Evolutionary conservation across 2,329 filamentous ascomycete genomes (phyloP).

Genomic region (Lachnum nothofagi): DNA sequence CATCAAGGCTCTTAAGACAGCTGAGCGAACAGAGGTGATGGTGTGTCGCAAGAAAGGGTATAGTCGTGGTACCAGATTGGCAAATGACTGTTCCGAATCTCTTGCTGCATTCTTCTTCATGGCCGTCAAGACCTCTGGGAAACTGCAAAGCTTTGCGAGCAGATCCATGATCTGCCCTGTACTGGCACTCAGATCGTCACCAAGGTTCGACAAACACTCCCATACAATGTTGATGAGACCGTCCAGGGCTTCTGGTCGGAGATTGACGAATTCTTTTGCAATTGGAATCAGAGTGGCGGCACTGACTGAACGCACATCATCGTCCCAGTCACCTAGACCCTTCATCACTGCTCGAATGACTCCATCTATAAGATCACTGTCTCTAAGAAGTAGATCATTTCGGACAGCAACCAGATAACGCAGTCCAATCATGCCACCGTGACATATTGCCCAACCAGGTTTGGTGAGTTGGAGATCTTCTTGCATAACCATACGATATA

Average conservation of each 20-base stretch:
- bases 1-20: slow-evolving; percentile 84
- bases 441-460: slow-evolving; percentile 88
- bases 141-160: slow-evolving; percentile 89
- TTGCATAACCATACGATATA: slow-evolving; percentile 90
- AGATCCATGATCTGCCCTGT: slow-evolving; percentile 99
- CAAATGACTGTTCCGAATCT: slow-evolving; percentile 84
- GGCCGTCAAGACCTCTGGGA: slow-evolving; percentile 82
- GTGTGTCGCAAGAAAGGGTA: slow-evolving; percentile 97
- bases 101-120: slow-evolving; percentile 87
- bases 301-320: slow-evolving; percentile 94
- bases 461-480: slow-evolving; percentile 68
- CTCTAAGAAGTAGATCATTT: slow-evolving; percentile 81
- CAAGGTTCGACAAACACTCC: slow-evolving; percentile 94
- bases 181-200: slow-evolving; percentile 93
- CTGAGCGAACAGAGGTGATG: slow-evolving; percentile 89
- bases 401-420: slow-evolving; percentile 92
- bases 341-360: slow-evolving; percentile 92
- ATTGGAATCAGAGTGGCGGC: slow-evolving; percentile 97
- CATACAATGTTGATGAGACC: slow-evolving; percentile 89
- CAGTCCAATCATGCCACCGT: slow-evolving; percentile 95
- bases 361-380: slow-evolving; percentile 83
- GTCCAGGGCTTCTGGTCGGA: slow-evolving; percentile 73
- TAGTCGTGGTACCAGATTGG: slow-evolving; percentile 82
- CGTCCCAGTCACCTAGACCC: slow-evolving; percentile 82
- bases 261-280: slow-evolving; percentile 85